Percentiles rank a stretch among this genome's conserved stretches.
Evolutionary conservation across 2,329 filamentous ascomycete species (phyloP).

Genomic region (Pseudogymnoascus sp.): DNA sequence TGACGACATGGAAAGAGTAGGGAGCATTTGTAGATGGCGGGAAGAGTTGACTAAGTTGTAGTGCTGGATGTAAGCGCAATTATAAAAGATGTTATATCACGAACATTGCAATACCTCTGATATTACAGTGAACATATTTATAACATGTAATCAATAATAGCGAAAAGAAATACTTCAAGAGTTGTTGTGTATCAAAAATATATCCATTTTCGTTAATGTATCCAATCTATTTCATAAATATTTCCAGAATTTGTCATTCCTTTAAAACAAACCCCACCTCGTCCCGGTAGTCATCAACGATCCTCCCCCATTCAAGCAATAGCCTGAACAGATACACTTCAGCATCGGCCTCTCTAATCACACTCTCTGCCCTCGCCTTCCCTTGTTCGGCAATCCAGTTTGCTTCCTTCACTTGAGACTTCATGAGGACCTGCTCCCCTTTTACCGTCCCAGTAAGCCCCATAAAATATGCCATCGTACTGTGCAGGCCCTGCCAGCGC

Average conservation of each 20-base stretch:
- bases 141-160: neutral
- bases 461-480: conserved; percentile 25
- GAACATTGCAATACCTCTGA: neutral
- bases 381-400: conserved; percentile 45
- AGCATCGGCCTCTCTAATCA: conserved; percentile 50
- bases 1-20: conserved; percentile 33
- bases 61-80: neutral
- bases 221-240: neutral
- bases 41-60: neutral
- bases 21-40: neutral
- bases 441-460: conserved; percentile 12
- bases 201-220: neutral
- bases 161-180: neutral
- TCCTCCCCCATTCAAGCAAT: conserved; percentile 39
- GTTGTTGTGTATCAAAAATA: neutral
- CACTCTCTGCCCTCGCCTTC: conserved; percentile 45
- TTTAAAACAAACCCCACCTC: conserved; percentile 26
- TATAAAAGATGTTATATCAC: neutral
- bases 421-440: conserved; percentile 6
- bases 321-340: conserved; percentile 49
- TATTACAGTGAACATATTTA: neutral
- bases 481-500: conserved; percentile 20
- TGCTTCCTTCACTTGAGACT: conserved; percentile 29
- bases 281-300: conserved; percentile 34
- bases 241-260: neutral